Evolutionary conservation across 2,329 filamentous ascomycete genomes (phyloP).

Genomic region (Neoscytalidium dimidiatum): DNA sequence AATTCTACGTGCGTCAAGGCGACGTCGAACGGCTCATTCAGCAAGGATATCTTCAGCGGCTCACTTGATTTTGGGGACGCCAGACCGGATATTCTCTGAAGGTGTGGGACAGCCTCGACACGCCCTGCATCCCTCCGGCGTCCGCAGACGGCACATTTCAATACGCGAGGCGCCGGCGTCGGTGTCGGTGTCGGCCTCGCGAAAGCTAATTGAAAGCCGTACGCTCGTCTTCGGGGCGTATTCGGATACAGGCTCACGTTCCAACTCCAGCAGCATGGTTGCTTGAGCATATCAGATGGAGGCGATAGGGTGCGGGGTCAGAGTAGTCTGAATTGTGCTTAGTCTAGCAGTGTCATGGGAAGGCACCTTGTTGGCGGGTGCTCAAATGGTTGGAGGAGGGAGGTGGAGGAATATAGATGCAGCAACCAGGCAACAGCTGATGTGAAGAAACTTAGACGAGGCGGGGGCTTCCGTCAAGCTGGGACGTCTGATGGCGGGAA

Average conservation of each 20-base stretch:
- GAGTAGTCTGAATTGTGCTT: neutral
- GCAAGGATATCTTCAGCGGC: constrained; percentile 90
- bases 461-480: neutral
- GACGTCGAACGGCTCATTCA: constrained; percentile 94
- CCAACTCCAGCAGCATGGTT: neutral
- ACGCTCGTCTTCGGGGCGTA: neutral
- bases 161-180: neutral
- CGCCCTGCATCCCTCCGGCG: neutral
- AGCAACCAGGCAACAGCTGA: neutral
- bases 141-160: neutral
- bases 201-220: neutral
- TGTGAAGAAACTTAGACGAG: neutral
- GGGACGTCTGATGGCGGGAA: neutral
- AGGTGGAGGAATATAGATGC: neutral
- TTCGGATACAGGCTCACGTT: neutral
- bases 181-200: neutral
- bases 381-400: neutral
- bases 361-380: neutral
- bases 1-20: constrained; percentile 93
- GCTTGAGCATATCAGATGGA: neutral
- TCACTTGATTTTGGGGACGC: constrained; percentile 42
- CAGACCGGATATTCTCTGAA: neutral
- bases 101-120: neutral
- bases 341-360: neutral
- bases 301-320: neutral